Evolutionary conservation across 1,139 yeast species (phyloP), one percentile per base, ranked within the genome.

Genomic region (Yamadazyma mexicana): DNA sequence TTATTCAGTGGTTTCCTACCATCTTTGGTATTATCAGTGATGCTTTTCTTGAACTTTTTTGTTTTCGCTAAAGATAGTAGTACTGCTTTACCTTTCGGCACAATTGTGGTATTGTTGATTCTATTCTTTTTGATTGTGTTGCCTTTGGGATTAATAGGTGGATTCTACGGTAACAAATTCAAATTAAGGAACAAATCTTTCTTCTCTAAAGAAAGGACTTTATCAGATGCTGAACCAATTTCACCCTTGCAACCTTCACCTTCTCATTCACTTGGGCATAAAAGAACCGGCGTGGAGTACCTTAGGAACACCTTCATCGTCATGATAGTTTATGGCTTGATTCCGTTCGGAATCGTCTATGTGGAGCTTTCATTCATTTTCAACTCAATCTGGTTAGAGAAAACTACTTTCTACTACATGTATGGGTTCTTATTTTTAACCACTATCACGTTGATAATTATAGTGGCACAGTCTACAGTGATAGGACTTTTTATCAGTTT

Each of bases 51-150:
- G 44, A 87, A 87, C 58, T 66, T 78, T 46, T 76, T 87, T 42
- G 81, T 86, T 2, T 85, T 92, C 87, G 83, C 85, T 2, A 75
- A 82, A 52, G 83, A 83, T 45, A 82, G 95, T 1, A 81, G 94
- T 0, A 73, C 77, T 38, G 92, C 92, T 0, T 64, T 87, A 35
- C 95, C 96, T 8, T 82, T 87, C 50, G 82, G 86, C 8, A 81
- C 91, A 0, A 72, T 85, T 33, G 64, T 83, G n/a, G 72, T 77
- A 2, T 60, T 85, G 32, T 60, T 83, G 16, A 52, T 74, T 12
- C 60, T 81, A 37, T 83, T 87, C 61, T 70, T 83, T 38, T 58
- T 83, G 22, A 62, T 85, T 11, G 87, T 87, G 47, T 69, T 87
- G 20, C 96, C 96, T 2, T 66, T 88, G 38, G 86, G 92, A 5